These are phyloP conservation scores for Urtica urens DNA, from an alignment of 306 rosid species.

Conservation along the genomic window DNA sequence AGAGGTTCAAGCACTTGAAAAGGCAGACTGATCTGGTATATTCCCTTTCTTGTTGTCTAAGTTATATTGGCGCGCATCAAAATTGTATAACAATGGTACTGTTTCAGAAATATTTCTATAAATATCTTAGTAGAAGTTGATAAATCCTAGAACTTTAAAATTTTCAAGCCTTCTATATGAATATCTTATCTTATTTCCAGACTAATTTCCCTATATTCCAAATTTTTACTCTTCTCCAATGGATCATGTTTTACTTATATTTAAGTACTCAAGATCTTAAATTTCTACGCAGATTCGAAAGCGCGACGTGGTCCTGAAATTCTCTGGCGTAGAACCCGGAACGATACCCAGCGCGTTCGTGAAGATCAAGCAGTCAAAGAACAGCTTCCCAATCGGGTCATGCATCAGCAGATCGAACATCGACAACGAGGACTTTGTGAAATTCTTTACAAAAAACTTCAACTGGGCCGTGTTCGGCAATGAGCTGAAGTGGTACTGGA, in stretches of 20 bases:
- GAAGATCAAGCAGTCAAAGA: slow-evolving; percentile 52
- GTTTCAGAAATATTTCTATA: too few species aligned
- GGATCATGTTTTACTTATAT: too few species aligned
- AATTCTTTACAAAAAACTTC: slow-evolving; percentile 61
- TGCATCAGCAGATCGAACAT: slow-evolving; percentile 69
- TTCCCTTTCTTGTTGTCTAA: too few species aligned
- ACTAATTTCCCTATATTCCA: too few species aligned
- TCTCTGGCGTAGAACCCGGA: slow-evolving; percentile 42
- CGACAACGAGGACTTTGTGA: slow-evolving; percentile 79
- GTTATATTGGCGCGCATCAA: too few species aligned
- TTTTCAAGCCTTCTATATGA: too few species aligned
- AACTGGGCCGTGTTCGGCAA: slow-evolving; percentile 97
- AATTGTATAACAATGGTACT: too few species aligned
- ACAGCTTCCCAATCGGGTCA: slow-evolving; percentile 76
- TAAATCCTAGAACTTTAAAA: too few species aligned
- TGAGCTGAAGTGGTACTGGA: slow-evolving; percentile 95
- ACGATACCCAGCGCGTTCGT: slow-evolving; percentile 28
- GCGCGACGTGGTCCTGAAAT: slow-evolving; percentile 64
- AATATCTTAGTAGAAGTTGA: too few species aligned
- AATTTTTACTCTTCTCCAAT: too few species aligned
- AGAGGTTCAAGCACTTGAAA: slow-evolving; percentile 58
- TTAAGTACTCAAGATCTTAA: too few species aligned
- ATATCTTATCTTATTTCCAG: too few species aligned
- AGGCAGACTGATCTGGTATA: slow-evolving; percentile 68
- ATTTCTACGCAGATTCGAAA: slow-evolving; percentile 66